Evolutionary conservation across 78 protist species (phyloP).

Genomic region (Corallochytrium limacisporum): DNA sequence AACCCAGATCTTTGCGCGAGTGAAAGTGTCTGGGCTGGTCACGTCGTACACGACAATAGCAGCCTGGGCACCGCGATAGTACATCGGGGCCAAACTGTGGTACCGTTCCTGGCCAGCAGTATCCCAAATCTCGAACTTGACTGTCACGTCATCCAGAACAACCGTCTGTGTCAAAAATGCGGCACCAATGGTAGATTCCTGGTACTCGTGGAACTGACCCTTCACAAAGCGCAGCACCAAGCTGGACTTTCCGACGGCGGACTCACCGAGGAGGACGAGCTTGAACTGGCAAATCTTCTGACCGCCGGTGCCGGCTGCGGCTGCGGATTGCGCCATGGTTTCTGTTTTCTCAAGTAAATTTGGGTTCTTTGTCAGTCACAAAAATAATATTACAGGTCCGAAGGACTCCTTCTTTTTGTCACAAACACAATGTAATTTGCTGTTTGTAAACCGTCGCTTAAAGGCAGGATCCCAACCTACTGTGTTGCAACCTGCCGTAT

Average conservation of each 20-base stretch:
- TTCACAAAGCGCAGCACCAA: constrained; percentile 84
- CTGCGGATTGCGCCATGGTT: neutral
- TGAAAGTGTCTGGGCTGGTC: constrained; percentile 56
- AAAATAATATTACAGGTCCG: neutral
- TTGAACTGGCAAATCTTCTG: constrained; percentile 50
- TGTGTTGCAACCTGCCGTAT: no score
- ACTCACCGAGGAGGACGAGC: constrained; percentile 60
- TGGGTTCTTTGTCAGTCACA: neutral
- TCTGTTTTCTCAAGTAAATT: neutral
- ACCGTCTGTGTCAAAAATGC: constrained; percentile 91
- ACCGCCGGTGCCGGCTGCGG: neutral
- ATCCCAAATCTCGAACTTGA: constrained; percentile 93
- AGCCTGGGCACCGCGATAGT: constrained; percentile 88
- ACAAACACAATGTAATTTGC: no score
- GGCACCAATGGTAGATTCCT: constrained; percentile 94
- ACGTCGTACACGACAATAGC: constrained; percentile 87
- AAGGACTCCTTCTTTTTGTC: no score
- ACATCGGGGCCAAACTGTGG: constrained; percentile 89
- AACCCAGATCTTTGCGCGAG: constrained; percentile 87
- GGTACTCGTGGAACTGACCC: constrained; percentile 87
- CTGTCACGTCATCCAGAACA: constrained; percentile 69
- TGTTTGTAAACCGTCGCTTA: no score
- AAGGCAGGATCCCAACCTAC: no score
- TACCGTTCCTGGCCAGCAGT: constrained; percentile 71
- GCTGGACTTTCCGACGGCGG: constrained; percentile 63